These are phyloP conservation scores for Orbilia oligospora DNA, from an alignment of 2,329 filamentous ascomycete species.

Conservation along the genomic window DNA sequence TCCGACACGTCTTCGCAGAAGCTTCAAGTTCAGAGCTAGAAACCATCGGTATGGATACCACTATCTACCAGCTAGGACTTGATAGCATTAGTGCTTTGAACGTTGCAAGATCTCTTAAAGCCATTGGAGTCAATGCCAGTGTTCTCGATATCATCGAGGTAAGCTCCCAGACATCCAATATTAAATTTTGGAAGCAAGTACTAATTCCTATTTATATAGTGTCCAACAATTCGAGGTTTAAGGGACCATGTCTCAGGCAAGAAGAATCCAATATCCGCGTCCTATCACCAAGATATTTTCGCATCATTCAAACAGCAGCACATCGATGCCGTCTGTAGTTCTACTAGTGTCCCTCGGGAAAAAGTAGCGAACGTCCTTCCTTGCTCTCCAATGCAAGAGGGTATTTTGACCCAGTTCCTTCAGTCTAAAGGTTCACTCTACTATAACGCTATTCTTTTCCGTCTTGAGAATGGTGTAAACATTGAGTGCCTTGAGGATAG, in stretches of 20 bases:
- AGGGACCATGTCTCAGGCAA: constrained; percentile 40
- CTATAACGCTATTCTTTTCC: constrained; percentile 78
- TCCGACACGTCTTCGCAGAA: constrained; percentile 73
- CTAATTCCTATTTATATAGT: constrained; percentile 33
- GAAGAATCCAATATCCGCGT: constrained; percentile 44
- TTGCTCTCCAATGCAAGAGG: constrained; percentile 83
- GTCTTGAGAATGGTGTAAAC: constrained; percentile 68
- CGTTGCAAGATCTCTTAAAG: constrained; percentile 78
- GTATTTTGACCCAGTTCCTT: constrained; percentile 82
- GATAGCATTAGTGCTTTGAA: constrained; percentile 91
- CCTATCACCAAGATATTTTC: constrained; percentile 38
- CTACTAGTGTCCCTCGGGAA: constrained; percentile 64
- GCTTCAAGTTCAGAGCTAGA: constrained; percentile 72
- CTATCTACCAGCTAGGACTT: constrained; percentile 88
- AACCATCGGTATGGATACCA: constrained; percentile 74
- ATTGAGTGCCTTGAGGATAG: constrained; percentile 70
- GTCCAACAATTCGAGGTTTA: constrained; percentile 49
- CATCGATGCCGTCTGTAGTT: constrained; percentile 65
- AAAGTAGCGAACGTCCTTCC: constrained; percentile 76
- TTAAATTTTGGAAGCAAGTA: neutral
- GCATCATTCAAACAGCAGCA: constrained; percentile 54
- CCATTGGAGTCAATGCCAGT: constrained; percentile 73
- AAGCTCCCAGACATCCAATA: constrained; percentile 25
- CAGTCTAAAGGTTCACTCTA: constrained; percentile 79
- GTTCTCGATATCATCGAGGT: constrained; percentile 81